Percentiles rank a stretch among this genome's conserved stretches.
Evolutionary conservation across 768 basidiomycete species (phyloP).

Genomic region (Leccinellum rugosiceps): DNA sequence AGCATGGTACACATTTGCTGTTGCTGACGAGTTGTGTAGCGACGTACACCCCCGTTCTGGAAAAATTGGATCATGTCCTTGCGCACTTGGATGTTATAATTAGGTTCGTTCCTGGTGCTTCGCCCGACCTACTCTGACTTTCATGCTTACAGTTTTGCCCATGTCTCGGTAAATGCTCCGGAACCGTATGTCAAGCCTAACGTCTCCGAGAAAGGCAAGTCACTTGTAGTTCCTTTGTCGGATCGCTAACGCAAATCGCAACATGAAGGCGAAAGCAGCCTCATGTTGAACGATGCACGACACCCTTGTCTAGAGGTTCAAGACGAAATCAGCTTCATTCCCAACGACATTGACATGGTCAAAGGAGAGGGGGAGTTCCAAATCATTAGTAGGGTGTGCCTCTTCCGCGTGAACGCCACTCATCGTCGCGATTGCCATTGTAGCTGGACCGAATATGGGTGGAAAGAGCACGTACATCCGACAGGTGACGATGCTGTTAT

Average conservation of each 20-base stretch:
- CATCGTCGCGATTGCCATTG: constrained; percentile 2
- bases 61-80: constrained; percentile 75
- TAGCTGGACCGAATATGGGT: constrained; percentile 98
- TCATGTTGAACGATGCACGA: constrained; percentile 80
- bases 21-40: constrained; percentile 43
- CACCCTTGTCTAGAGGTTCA: constrained; percentile 98
- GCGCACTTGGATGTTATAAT: constrained; percentile 91
- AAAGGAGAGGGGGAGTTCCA: constrained; percentile 93
- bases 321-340: constrained; percentile 91
- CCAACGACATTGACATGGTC: constrained; percentile 94
- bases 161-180: constrained; percentile 84
- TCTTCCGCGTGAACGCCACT: not conserved
- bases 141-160: constrained; percentile 66
- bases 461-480: constrained; percentile 98
- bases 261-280: constrained; percentile 66
- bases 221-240: not conserved
- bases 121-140: not conserved
- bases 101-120: constrained; percentile 48
- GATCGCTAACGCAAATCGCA: not conserved
- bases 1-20: not conserved
- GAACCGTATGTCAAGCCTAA: constrained; percentile 87
- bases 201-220: constrained; percentile 69
- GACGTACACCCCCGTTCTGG: constrained; percentile 87
- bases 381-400: constrained; percentile 70
- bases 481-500: constrained; percentile 46